Conservation (phyloP, 2,329 filamentous ascomycete genomes). For the Aureobasidium sp. region DNA sequence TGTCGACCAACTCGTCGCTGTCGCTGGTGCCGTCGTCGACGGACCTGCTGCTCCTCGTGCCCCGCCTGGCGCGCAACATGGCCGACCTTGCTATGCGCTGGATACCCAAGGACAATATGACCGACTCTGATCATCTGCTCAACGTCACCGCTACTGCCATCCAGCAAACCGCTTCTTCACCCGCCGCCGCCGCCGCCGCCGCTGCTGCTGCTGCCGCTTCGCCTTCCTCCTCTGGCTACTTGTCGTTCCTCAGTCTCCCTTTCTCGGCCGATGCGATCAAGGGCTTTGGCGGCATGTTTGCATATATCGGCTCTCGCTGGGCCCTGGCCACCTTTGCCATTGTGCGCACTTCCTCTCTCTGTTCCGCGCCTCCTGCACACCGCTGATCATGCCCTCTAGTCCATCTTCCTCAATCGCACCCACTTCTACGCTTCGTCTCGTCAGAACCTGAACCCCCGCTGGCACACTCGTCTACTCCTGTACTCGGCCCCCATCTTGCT, state of each 20-base stretch:
- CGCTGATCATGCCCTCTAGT: slow-evolving; percentile 37
- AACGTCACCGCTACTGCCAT: slow-evolving; percentile 35
- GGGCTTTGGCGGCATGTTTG: slow-evolving; percentile 78
- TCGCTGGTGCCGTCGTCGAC: slow-evolving; percentile 4
- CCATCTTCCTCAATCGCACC: slow-evolving; percentile 81
- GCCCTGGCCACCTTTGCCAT: slow-evolving; percentile 79
- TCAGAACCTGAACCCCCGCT: slow-evolving; percentile 67
- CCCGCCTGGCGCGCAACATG: slow-evolving; percentile 62
- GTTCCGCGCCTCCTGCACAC: neutral
- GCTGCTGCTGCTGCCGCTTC: neutral
- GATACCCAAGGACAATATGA: slow-evolving; percentile 49
- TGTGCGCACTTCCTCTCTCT: slow-evolving; percentile 33
- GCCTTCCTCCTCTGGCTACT: slow-evolving; percentile 3
- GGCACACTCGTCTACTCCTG: slow-evolving; percentile 62
- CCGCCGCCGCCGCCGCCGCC: slow-evolving; percentile 10
- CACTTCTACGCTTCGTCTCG: slow-evolving; percentile 89
- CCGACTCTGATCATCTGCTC: slow-evolving; percentile 26
- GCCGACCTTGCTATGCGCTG: slow-evolving; percentile 53
- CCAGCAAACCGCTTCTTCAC: slow-evolving; percentile 34
- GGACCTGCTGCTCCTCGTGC: slow-evolving; percentile 62
- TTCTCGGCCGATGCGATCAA: slow-evolving; percentile 48
- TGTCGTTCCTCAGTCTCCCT: slow-evolving; percentile 15
- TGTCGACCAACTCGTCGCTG: slow-evolving; percentile 4
- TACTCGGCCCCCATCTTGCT: slow-evolving; percentile 65
- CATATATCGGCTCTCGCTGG: slow-evolving; percentile 88